Evolutionary conservation across 495 filamentous ascomycete species (phyloP), one percentile per base, ranked within the genome.

Genomic region (Xylaria longipes): DNA sequence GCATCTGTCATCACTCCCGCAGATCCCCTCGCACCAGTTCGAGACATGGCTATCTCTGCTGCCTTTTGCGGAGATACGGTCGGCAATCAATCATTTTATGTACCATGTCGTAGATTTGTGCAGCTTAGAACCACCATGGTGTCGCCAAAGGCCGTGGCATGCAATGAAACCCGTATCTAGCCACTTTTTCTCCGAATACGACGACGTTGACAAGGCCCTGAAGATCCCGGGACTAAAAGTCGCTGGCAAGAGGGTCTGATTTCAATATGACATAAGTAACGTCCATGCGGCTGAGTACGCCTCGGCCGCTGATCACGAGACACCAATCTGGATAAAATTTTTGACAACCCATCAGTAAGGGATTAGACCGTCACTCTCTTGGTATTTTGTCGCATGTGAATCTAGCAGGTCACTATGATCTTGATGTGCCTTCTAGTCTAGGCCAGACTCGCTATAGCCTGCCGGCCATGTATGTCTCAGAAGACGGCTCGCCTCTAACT

Each of bases 401-500:
- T 25, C 35, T 9, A 58, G 5, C 35, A 58, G 14, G 20, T 5
- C 7, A 35, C 31, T 31, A 20, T 35, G n/a, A 37, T 39, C 20
- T 60, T 31, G 27, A 56, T 5, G 5, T 17, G 20, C 31, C 15
- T 11, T 58, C 56, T 58, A 35, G 14, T 35, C 33, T 17, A 45
- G 29, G 63, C 63, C 63, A 17, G 45, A 20, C 48, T 67, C 33
- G 65, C 35, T 43, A 67, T 48, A 35, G 65, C 46, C 35, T 56
- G 48, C 33, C 33, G 31, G 65, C 65, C 25, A 65, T 67, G 46
- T 39, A 67, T 56, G 64, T 56, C 64, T 56, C 43, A 41, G 27
- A 41, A 46, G 48, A 52, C 48, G 64, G 67, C 67, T 61, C 58
- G 68, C 45, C 31, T 70, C 56, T 35, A 52, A 60, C 54, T 69